phyloP scores from a whole-genome alignment of 2,329 filamentous ascomycete species.

The Penicillium decumbens region DNA sequence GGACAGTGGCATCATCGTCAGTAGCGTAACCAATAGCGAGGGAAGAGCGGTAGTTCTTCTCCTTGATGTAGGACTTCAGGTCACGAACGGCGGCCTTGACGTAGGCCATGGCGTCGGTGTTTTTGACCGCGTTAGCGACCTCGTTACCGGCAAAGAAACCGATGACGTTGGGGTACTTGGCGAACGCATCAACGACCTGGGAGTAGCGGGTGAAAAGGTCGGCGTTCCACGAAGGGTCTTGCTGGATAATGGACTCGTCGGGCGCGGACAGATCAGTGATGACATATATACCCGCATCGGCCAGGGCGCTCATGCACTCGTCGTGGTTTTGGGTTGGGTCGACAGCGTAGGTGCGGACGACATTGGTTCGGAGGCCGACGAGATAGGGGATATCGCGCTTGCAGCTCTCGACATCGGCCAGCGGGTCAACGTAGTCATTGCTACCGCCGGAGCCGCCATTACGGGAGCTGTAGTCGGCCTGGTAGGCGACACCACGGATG shows the following conservation, averaged over 20 bases:
- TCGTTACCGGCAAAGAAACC: conserved; percentile 98
- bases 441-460: conserved; percentile 38
- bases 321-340: conserved; percentile 74
- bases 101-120: conserved; percentile 81
- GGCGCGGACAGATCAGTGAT: conserved; percentile 87
- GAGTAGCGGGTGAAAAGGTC: conserved; percentile 77
- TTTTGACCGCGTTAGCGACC: conserved; percentile 78
- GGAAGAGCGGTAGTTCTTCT: conserved; percentile 63
- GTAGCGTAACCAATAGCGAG: conserved; percentile 94
- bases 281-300: conserved; percentile 87
- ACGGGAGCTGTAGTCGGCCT: conserved; percentile 61
- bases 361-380: conserved; percentile 75
- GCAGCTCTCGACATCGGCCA: conserved; percentile 67
- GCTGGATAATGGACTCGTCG: conserved; percentile 75
- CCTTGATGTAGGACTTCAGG: conserved; percentile 83
- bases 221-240: conserved; percentile 71
- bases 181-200: conserved; percentile 72
- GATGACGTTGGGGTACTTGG: conserved; percentile 81
- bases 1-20: conserved; percentile 82
- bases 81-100: conserved; percentile 96
- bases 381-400: conserved; percentile 81
- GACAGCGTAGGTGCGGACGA: conserved; percentile 91
- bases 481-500: conserved; percentile 93
- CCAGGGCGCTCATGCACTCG: conserved; percentile 76
- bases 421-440: conserved; percentile 71